phyloP scores from a whole-genome alignment of 2,329 filamentous ascomycete species.

The Colletotrichum sp. region DNA sequence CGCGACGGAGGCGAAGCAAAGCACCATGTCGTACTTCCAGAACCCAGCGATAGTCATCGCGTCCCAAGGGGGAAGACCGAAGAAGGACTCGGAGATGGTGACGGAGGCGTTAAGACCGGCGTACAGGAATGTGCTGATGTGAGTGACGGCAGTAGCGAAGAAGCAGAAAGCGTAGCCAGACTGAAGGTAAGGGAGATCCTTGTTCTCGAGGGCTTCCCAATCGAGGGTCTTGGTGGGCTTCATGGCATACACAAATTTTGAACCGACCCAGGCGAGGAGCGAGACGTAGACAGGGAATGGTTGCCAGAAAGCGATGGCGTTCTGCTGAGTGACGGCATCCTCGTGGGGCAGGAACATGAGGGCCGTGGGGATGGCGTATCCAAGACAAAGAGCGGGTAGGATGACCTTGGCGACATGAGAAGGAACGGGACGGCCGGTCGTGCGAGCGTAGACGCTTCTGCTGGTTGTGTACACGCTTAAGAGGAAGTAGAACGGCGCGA shows the following conservation, averaged over 20 bases:
- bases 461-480: neutral
- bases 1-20: neutral
- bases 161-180: neutral
- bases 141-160: neutral
- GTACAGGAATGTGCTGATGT: neutral
- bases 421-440: conserved; percentile 16
- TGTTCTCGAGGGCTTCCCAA: neutral
- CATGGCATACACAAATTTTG: neutral
- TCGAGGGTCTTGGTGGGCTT: neutral
- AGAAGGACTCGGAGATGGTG: neutral
- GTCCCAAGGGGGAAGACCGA: neutral
- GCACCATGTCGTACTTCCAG: conserved; percentile 2
- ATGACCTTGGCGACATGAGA: conserved; percentile 20
- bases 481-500: conserved; percentile 20
- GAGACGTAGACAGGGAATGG: conserved; percentile 14
- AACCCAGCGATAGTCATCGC: neutral
- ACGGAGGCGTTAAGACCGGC: neutral
- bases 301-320: conserved; percentile 6
- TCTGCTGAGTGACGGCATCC: neutral
- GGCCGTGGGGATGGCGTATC: conserved; percentile 20
- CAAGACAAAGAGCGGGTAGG: conserved; percentile 17
- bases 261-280: neutral
- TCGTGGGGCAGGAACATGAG: conserved; percentile 4
- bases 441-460: neutral
- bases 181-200: neutral